Conservation (phyloP, 768 basidiomycete genomes). For the Russula compacta region DNA sequence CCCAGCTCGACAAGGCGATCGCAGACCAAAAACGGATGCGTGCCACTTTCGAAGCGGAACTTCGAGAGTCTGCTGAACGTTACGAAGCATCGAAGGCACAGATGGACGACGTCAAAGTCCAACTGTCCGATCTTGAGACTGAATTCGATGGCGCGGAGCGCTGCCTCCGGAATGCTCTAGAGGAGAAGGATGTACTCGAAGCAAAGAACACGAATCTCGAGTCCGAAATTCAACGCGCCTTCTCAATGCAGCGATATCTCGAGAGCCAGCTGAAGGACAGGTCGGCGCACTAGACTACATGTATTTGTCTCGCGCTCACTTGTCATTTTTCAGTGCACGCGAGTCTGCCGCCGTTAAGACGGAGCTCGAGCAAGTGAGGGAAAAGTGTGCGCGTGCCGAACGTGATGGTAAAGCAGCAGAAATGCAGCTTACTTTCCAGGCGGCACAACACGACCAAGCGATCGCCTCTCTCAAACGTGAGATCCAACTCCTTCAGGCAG, state of each 20-base stretch:
- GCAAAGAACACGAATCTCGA: conserved; percentile 48
- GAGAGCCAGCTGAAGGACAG: conserved; percentile 57
- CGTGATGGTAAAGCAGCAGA: conserved; percentile 49
- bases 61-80: conserved; percentile 11
- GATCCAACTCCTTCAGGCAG: conserved; percentile 41
- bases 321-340: conserved; percentile 36
- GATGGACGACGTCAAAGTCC: conserved; percentile 15
- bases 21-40: not conserved
- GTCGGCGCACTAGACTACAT: conserved; percentile 29
- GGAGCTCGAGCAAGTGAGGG: conserved; percentile 14
- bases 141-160: conserved; percentile 35
- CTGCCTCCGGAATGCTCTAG: conserved; percentile 32
- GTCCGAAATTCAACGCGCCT: conserved; percentile 55
- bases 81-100: not conserved
- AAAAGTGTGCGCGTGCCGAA: conserved; percentile 34
- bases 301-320: not conserved
- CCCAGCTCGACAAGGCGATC: conserved; percentile 12
- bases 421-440: conserved; percentile 54
- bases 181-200: conserved; percentile 46
- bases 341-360: conserved; percentile 31
- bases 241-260: conserved; percentile 51
- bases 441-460: conserved; percentile 59
- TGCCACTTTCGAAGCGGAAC: conserved; percentile 18
- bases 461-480: conserved; percentile 50
- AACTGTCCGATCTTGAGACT: conserved; percentile 30